Evolutionary conservation across 2,329 filamentous ascomycete genomes (phyloP).

Genomic region (Trichophyton schoenleinii): DNA sequence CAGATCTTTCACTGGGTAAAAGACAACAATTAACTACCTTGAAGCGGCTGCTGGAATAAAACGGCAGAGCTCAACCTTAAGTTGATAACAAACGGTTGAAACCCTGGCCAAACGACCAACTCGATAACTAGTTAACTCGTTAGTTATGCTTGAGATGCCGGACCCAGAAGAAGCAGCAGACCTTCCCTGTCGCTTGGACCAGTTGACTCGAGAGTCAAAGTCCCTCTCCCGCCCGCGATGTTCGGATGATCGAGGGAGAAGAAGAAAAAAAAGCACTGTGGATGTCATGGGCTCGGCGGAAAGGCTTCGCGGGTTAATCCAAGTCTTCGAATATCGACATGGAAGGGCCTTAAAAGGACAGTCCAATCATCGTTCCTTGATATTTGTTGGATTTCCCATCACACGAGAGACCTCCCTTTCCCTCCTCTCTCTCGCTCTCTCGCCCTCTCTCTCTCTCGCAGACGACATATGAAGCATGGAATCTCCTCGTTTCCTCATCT

Average conservation of each 20-base stretch:
- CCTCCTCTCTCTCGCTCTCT: background rate
- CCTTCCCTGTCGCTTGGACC: background rate
- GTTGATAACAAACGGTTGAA: background rate
- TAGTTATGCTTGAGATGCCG: background rate
- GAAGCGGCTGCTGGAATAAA: background rate
- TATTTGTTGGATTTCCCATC: conserved; percentile 1
- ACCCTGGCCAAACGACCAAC: background rate
- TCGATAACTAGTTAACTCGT: too few species aligned
- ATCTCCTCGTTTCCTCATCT: background rate
- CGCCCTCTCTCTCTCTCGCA: background rate
- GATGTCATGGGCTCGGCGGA: conserved; percentile 1
- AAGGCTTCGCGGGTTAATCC: background rate
- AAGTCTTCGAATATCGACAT: background rate
- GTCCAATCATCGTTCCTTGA: background rate
- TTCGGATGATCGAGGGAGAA: background rate
- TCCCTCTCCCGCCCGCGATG: background rate
- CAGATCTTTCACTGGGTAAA: too few species aligned
- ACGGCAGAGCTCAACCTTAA: background rate
- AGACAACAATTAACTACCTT: too few species aligned
- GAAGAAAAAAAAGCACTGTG: background rate
- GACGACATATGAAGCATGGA: background rate
- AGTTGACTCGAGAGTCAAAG: background rate
- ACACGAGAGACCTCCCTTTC: background rate
- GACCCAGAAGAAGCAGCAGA: background rate
- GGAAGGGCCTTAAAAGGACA: background rate